Conservation (phyloP, 225 moss, liverwort and hornwort genomes). For the Lunularia cruciata region DNA sequence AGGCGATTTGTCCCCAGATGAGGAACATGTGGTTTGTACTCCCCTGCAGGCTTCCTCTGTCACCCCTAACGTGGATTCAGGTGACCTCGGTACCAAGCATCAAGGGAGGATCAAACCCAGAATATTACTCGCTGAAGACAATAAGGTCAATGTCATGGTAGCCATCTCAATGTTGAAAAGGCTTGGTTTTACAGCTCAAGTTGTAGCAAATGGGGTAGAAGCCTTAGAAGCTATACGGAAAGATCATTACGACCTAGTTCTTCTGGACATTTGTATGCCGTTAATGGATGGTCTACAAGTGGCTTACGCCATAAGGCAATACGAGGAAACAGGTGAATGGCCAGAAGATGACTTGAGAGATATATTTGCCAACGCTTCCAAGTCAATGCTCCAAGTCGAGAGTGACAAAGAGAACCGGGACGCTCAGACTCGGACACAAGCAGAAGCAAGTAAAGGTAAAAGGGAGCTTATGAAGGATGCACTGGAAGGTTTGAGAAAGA, state of each 20-base stretch:
- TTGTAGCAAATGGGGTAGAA: constrained; percentile 35
- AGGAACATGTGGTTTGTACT: background rate
- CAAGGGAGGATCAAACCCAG: constrained; percentile 1
- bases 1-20: background rate
- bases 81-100: background rate
- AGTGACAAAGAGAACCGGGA: constrained; percentile 7
- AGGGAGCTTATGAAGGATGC: constrained; percentile 16
- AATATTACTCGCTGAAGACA: constrained; percentile 37
- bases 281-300: constrained; percentile 41
- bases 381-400: constrained; percentile 14
- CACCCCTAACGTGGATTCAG: background rate
- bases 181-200: constrained; percentile 30
- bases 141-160: constrained; percentile 42
- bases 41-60: background rate
- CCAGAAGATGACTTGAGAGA: constrained; percentile 23
- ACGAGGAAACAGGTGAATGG: constrained; percentile 35
- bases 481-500: constrained; percentile 18
- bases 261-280: constrained; percentile 39
- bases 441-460: constrained; percentile 12
- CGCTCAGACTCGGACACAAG: background rate
- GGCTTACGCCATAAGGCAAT: constrained; percentile 26
- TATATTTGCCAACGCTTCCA: constrained; percentile 9
- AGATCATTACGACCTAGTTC: constrained; percentile 28
- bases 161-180: constrained; percentile 37
- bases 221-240: constrained; percentile 31